Conservation (phyloP, 805 yeast genomes). For the Candida tammaniensis region DNA sequence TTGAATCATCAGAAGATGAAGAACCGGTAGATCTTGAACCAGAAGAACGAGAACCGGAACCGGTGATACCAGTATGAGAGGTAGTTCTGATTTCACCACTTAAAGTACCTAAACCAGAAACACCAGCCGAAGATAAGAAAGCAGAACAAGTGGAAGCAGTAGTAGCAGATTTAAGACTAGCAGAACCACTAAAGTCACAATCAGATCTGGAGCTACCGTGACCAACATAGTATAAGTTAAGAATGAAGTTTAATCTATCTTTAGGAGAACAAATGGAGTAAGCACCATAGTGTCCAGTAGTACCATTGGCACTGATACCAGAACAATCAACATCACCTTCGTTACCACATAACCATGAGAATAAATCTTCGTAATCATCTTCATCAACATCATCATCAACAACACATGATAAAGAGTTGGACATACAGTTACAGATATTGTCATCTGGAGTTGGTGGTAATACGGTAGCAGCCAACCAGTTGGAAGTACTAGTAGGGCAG, state of each 20-base stretch:
- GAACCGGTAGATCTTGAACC: conserved; percentile 22
- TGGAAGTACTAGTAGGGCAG: conserved; percentile 32
- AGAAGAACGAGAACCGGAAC: conserved; percentile 19
- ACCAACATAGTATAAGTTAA: conserved; percentile 36
- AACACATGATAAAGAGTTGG: conserved; percentile 32
- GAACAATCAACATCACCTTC: conserved; percentile 26
- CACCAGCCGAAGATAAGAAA: conserved; percentile 62
- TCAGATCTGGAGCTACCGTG: conserved; percentile 25
- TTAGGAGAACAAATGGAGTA: conserved; percentile 36
- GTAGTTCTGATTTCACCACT: conserved; percentile 27
- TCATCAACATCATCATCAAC: conserved; percentile 24
- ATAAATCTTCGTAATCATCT: conserved; percentile 34
- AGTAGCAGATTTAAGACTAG: conserved; percentile 30
- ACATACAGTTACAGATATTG: conserved; percentile 36
- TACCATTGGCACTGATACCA: conserved; percentile 37
- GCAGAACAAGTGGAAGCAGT: conserved; percentile 52
- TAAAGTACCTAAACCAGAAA: conserved; percentile 62
- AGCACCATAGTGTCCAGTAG: conserved; percentile 40
- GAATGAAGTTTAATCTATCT: conserved; percentile 36
- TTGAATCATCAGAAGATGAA: conserved; percentile 11
- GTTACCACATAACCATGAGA: conserved; percentile 30
- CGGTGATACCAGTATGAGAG: conserved; percentile 21
- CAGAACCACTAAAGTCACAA: conserved; percentile 41
- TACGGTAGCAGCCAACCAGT: conserved; percentile 37
- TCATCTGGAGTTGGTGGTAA: conserved; percentile 46